These are phyloP conservation scores for Brassica hybrid DNA, from an alignment of 441 rosid species.

Conservation along the genomic window DNA sequence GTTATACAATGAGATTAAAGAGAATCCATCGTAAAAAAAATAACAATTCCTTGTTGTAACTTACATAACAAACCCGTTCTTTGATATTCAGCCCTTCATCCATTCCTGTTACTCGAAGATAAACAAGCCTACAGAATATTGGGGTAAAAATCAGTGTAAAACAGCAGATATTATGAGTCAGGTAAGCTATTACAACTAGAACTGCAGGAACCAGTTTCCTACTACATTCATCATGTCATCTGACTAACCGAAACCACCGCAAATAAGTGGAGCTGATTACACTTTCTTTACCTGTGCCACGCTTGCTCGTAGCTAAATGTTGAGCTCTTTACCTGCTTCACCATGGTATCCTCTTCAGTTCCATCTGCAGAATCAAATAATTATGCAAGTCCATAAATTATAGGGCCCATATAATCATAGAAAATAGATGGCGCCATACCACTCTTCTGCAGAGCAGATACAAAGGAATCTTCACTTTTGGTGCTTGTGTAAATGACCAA, in stretches of 20 bases:
- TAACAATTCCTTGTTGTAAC: slow-evolving; percentile 29
- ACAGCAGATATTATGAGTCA: slow-evolving; percentile 16
- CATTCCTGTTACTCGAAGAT: slow-evolving; percentile 96
- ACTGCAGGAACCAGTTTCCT: slow-evolving; percentile 11
- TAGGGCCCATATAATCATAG: slow-evolving; percentile 28
- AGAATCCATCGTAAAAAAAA: not conserved
- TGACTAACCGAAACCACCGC: slow-evolving; percentile 8
- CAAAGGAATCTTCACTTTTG: slow-evolving; percentile 85
- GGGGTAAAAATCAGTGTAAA: slow-evolving; percentile 13
- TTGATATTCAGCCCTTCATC: slow-evolving; percentile 82
- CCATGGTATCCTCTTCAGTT: slow-evolving; percentile 58
- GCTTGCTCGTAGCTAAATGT: slow-evolving; percentile 99
- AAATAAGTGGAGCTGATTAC: slow-evolving; percentile 16
- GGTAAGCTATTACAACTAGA: slow-evolving; percentile 16
- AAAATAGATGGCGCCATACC: slow-evolving; percentile 54
- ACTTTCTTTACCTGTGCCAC: slow-evolving; percentile 81
- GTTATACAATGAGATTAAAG: not conserved
- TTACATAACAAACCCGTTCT: slow-evolving; percentile 88
- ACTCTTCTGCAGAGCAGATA: slow-evolving; percentile 79
- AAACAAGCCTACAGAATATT: slow-evolving; percentile 66
- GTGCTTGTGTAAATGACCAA: slow-evolving; percentile 83
- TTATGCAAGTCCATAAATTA: slow-evolving; percentile 39
- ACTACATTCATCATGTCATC: slow-evolving; percentile 1
- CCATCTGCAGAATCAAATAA: slow-evolving; percentile 62
- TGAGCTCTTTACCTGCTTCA: slow-evolving; percentile 87